Evolutionary conservation across 768 basidiomycete genomes (phyloP).

Genomic region (Lactifluus piperatus): DNA sequence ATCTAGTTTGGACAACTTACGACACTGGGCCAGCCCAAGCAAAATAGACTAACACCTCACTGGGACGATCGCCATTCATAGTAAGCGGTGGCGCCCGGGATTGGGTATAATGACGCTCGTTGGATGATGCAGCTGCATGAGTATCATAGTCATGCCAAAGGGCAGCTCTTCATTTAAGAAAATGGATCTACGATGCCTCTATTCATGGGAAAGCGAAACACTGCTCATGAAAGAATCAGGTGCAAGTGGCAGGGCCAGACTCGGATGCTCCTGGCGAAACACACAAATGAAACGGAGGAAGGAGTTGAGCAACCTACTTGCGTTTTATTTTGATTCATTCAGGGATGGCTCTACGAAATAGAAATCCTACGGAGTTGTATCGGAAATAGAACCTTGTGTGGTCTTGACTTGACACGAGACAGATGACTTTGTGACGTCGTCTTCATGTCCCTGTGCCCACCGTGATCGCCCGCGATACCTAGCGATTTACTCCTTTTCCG

Average conservation of each 20-base stretch:
- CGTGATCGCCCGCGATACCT: neutral
- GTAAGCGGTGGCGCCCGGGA: neutral
- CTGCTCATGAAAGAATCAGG: neutral
- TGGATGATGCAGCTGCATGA: neutral
- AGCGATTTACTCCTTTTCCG: neutral
- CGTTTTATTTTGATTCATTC: neutral
- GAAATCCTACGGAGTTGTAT: conserved; percentile 3
- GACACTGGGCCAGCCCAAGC: neutral
- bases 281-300: no score
- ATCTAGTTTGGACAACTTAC: neutral
- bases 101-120: neutral
- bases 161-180: no score
- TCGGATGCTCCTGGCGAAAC: neutral
- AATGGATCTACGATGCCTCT: neutral
- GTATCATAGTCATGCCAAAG: neutral
- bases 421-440: neutral
- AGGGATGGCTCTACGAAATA: neutral
- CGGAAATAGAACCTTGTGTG: neutral
- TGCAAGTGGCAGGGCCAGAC: neutral
- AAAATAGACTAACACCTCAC: neutral
- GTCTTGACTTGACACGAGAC: neutral
- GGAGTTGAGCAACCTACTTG: neutral
- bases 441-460: no score
- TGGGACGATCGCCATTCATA: neutral
- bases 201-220: neutral